A percentile compares a stretch with the other conserved stretches of the same genome.
Evolutionary conservation across 768 basidiomycete genomes (phyloP).

Genomic region (Jaapia argillacea): DNA sequence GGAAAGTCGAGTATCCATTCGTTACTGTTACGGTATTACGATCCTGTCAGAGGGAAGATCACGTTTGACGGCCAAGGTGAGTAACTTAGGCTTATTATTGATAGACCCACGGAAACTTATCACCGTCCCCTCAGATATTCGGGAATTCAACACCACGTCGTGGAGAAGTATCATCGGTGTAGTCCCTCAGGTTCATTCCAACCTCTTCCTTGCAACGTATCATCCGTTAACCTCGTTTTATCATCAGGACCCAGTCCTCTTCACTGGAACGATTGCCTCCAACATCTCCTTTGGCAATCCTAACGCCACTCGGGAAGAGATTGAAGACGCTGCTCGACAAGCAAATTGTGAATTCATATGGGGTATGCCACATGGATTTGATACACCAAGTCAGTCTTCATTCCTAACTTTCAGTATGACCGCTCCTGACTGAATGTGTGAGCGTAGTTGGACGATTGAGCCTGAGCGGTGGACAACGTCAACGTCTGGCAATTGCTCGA

Average conservation of each 20-base stretch:
- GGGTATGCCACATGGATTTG: slow-evolving; percentile 90
- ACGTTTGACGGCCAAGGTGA: slow-evolving; percentile 81
- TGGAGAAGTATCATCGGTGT: slow-evolving; percentile 88
- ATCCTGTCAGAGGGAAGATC: slow-evolving; percentile 73
- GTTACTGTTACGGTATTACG: slow-evolving; percentile 81
- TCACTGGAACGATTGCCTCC: slow-evolving; percentile 88
- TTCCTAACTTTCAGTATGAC: background rate
- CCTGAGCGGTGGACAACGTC: slow-evolving; percentile 71
- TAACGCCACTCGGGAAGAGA: slow-evolving; percentile 66
- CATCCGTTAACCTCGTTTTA: background rate
- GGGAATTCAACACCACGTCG: slow-evolving; percentile 72
- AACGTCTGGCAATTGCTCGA: slow-evolving; percentile 75
- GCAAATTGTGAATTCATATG: slow-evolving; percentile 97
- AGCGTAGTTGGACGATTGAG: slow-evolving; percentile 59
- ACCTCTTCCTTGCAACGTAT: background rate
- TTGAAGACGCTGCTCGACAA: slow-evolving; percentile 79
- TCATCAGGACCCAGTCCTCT: slow-evolving; percentile 67
- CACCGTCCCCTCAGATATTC: slow-evolving; percentile 50
- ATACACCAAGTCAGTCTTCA: slow-evolving; percentile 67
- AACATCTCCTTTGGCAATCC: slow-evolving; percentile 88
- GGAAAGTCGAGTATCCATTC: slow-evolving; percentile 92
- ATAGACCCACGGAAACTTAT: background rate
- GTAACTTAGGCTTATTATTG: slow-evolving; percentile 7
- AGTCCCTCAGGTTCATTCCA: slow-evolving; percentile 62
- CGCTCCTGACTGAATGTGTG: slow-evolving; percentile 2